Conservation (phyloP, 1,139 yeast genomes). For the Candida mesenterica region DNA sequence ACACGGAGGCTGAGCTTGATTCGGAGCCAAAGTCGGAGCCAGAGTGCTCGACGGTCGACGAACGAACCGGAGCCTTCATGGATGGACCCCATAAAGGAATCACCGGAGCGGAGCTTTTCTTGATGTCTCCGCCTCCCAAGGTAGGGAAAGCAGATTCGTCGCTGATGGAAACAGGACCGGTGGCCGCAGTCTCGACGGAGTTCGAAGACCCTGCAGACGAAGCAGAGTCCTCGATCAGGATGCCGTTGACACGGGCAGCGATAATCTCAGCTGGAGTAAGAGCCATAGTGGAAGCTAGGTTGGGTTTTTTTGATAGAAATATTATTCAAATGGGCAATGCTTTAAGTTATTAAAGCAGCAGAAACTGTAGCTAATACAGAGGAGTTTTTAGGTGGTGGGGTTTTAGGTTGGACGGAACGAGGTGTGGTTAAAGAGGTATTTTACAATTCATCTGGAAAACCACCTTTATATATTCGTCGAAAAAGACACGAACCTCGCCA, state of each 20-base stretch:
- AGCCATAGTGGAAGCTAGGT: constrained; percentile 16
- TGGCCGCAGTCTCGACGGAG: constrained; percentile 14
- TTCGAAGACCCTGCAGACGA: constrained; percentile 6
- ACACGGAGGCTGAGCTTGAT: constrained; percentile 21
- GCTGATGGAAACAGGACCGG: constrained; percentile 32
- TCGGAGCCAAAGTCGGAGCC: constrained; percentile 11
- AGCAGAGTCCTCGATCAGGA: constrained; percentile 15
- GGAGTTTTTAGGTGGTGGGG: constrained; percentile 1
- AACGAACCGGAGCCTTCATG: constrained; percentile 35
- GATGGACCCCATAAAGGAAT: constrained; percentile 36
- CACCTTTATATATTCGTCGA: too few relatives aligned
- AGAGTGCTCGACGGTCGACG: constrained; percentile 22
- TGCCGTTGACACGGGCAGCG: constrained; percentile 50
- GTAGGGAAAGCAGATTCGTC: constrained; percentile 72
- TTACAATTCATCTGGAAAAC: too few relatives aligned
- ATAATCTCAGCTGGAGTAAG: constrained; percentile 62
- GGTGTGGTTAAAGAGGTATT: too few relatives aligned
- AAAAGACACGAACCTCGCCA: too few relatives aligned
- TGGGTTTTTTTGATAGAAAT: neutral
- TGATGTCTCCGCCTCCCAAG: constrained; percentile 46
- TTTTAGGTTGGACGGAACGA: neutral
- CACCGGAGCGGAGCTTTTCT: constrained; percentile 17
- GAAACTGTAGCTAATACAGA: constrained; percentile 6
- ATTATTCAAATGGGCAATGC: constrained; percentile 12
- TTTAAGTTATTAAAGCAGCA: constrained; percentile 13